Evolutionary conservation across 495 filamentous ascomycete species (phyloP).

Genomic region (Sabuloglossum arenarium): DNA sequence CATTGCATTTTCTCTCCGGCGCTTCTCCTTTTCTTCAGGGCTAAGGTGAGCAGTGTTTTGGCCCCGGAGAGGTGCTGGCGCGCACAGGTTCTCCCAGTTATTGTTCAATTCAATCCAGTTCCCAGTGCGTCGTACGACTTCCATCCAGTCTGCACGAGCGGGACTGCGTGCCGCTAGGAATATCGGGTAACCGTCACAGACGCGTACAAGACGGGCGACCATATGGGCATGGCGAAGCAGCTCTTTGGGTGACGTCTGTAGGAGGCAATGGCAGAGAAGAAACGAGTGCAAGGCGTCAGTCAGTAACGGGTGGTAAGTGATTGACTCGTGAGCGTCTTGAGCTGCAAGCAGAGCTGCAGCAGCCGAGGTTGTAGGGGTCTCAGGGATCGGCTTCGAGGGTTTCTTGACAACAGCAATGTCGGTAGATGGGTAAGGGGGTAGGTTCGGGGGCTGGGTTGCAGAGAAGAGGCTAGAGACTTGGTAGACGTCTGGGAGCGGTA

Average conservation of each 20-base stretch:
- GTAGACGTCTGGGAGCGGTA: constrained; percentile 19
- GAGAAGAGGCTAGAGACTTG: constrained; percentile 19
- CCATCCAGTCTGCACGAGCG: constrained; percentile 58
- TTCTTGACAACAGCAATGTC: constrained; percentile 4
- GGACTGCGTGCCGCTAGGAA: constrained; percentile 54
- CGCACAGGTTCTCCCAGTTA: constrained; percentile 50
- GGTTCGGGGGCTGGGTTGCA: constrained; percentile 15
- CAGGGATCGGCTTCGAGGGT: not conserved
- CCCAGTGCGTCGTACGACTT: constrained; percentile 39
- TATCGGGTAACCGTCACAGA: constrained; percentile 60
- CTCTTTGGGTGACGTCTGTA: constrained; percentile 55
- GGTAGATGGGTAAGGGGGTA: constrained; percentile 16
- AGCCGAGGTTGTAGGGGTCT: constrained; percentile 17
- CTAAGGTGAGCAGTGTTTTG: constrained; percentile 5
- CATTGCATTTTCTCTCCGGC: constrained; percentile 39
- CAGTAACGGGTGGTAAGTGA: constrained; percentile 62
- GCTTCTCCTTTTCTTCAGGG: constrained; percentile 24
- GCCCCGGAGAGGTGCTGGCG: constrained; percentile 39
- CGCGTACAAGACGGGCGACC: constrained; percentile 48
- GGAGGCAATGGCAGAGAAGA: constrained; percentile 46
- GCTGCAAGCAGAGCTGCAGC: constrained; percentile 3
- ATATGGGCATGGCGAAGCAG: constrained; percentile 57
- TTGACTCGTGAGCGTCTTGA: constrained; percentile 27
- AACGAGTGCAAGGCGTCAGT: constrained; percentile 56
- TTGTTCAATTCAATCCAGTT: constrained; percentile 43